Base-by-base conservation (phyloP, 1,284 basidiomycete genomes). In the Ceratobasidium sp. region DNA sequence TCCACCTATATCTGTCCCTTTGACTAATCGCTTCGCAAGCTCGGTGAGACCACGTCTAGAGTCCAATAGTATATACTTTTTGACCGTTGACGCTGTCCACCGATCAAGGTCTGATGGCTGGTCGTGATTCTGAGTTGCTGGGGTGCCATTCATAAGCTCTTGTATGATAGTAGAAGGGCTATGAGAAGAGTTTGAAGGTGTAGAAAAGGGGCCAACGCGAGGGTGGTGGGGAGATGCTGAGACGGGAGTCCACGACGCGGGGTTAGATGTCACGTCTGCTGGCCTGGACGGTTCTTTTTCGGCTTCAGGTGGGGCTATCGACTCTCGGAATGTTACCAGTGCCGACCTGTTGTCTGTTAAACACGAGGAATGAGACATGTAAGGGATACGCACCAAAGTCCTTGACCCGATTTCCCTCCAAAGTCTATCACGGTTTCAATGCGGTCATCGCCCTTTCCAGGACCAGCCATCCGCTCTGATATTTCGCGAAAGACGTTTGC, bases 201-300 rank as follows among this genome's bases (percentile, higher is more conserved):
- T 50, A 13, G 31, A 22, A 4, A 34, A 64, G 4, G 58, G 58
- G 20, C 58, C 58, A 25, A 50, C 58, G 1, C 58, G 45, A 4
- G 31, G 32, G 12, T 52, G 58, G 22, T 64, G 58, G 6, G 58
- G 58, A 38, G 58, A 64, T 35, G 58, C 58, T 8, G 58, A 64
- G n/a, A 64, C 38, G 20, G 58, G 58, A 22, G 58, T 64, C 58
- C 58, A 64, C 17, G 58, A 64, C 32, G 45, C 29, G 8, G 58
- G 58, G 58, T 64, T 64, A 12, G 58, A 12, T 17, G 35, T 64
- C 43, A 17, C 32, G 45, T 68, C 47, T 25, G 67, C 12, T 78
- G 81, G 73, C 82, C 77, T 73, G 83, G 88, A 72, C 83, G 84
- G 5, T 25, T 87, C 88, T 90, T 20, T 78, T 78, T 35, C 83